These are phyloP conservation scores for Boletus smithii DNA, from an alignment of 1,284 basidiomycete genomes.

Conservation along the genomic window DNA sequence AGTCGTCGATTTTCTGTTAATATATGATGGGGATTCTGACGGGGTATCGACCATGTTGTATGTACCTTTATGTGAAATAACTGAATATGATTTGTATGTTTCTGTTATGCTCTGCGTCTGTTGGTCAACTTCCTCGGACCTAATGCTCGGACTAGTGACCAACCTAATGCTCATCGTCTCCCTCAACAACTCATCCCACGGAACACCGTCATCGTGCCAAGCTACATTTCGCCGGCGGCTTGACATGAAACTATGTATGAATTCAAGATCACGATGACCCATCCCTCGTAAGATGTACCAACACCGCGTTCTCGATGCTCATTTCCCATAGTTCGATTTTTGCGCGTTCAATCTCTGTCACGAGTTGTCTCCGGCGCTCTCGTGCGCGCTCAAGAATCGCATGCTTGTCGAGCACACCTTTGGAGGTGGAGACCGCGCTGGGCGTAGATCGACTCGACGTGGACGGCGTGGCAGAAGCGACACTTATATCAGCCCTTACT, in stretches of 20 bases:
- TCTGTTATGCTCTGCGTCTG: no score
- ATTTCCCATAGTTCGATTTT: slow-evolving; percentile 70
- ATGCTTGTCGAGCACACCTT: slow-evolving; percentile 23
- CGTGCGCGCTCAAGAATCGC: slow-evolving; percentile 51
- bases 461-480: slow-evolving; percentile 3
- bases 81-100: slow-evolving; percentile 12
- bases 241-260: not conserved
- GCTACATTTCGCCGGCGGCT: not conserved
- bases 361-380: slow-evolving; percentile 49
- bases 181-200: no score
- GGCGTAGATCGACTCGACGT: slow-evolving; percentile 20
- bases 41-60: slow-evolving; percentile 10
- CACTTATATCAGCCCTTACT: slow-evolving; percentile 3
- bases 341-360: slow-evolving; percentile 54
- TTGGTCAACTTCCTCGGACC: no score
- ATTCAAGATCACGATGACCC: slow-evolving; percentile 2
- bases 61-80: slow-evolving; percentile 22
- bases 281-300: slow-evolving; percentile 51
- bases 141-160: no score
- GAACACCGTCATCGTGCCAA: not conserved
- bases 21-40: not conserved
- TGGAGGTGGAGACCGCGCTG: not conserved
- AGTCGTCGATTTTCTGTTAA: slow-evolving; percentile 16
- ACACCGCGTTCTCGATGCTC: slow-evolving; percentile 67
- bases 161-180: no score